Evolutionary conservation across 352 stramenopile species (phyloP), one percentile per base, ranked within the genome.

Genomic region (Globisporangium acanthophoron): DNA sequence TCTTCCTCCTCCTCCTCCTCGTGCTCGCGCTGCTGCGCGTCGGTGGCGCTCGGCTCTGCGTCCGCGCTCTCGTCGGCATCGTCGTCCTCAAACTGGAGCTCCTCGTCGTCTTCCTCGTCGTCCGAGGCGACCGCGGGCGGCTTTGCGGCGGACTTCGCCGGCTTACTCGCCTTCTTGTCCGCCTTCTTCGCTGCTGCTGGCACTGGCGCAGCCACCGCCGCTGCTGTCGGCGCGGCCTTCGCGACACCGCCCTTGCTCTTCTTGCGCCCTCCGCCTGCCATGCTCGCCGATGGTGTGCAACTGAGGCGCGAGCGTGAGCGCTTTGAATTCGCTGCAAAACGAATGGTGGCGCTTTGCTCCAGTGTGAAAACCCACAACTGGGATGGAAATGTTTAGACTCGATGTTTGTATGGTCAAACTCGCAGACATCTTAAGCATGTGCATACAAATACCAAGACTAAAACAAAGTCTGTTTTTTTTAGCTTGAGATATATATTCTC

Each of bases 1-100:
- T 90, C 82, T 8, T 76, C 70, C 33, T 90, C 78, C 52, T 80
- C 74, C 18, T 50, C 56, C 18, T 71, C 65, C 16, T 74, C 75
- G 35, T 35, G 55, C 39, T 61, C 55, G 35, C 55, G 55, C 55
- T 55, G 15, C 47, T 61, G 46, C 0, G 47, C 65, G 16, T 51
- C 52, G 37, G 47, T 50, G 24, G 20, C 41, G 7, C 18, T 49
- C 33, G 9, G 33, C 6, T 37, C 33, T 11, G 33, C 33, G 9
- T 37, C 33, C 31, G 70, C 53, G 50, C 81, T 69, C 37, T 75
- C 53, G 35, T 65, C 67, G 52, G 59, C 59, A 1, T 49, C n/a
- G 24, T 80, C 49, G 37, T 82, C 61, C 24, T 71, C 44, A 3
- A 71, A 61, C 9, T 50, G 33, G 16, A 65, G 56, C n/a, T 56